Evolutionary conservation across 352 stramenopile genomes (phyloP), one percentile per base, ranked within the genome.

Genomic region (Pythium rishiriense): DNA sequence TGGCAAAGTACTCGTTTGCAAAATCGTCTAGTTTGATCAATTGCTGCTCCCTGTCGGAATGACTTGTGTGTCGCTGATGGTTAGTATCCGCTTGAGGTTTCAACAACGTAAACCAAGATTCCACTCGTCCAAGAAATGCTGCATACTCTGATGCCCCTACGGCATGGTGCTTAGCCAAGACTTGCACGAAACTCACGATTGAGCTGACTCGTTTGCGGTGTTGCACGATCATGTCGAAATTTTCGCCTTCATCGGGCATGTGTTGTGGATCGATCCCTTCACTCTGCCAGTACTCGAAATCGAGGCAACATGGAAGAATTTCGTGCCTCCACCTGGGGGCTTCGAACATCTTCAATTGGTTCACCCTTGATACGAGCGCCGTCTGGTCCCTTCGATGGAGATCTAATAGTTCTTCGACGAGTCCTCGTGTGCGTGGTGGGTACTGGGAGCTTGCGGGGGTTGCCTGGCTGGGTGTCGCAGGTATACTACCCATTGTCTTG

Each of bases 311-410:
- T 14, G 74, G 74, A 1, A 82, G 37, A 6, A 82, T 56, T 15
- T 78, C 59, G 14, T 64, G 42, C 58, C 72, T 78, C 74, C 74
- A 82, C 29, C 62, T 52, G 47, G 70, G 48, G 3, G 55, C 42
- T 33, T 78, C 60, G 19, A 82, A 79, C 55, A 74, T 72, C 22
- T 72, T 75, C 65, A 47, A 75, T 52, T 78, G 66, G 12, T 69
- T 72, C 28, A 82, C 55, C 47, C 75, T 55, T 0, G 62, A 37
- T 3, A 67, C 64, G 1, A 82, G 29, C 11, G 64, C 58, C 3
- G 35, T 28, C 6, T 31, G n/a, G 29, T 73, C 61, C 9, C 61
- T 58, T 2, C 28, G n/a, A 45, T 55, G 73, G 10, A 72, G 41
- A 12, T 58, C 57, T 14, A 82, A 51, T 25, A 70, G 42, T 19